Evolutionary conservation across 352 stramenopile species (phyloP).

Genomic region (Phytophthora tubulina): DNA sequence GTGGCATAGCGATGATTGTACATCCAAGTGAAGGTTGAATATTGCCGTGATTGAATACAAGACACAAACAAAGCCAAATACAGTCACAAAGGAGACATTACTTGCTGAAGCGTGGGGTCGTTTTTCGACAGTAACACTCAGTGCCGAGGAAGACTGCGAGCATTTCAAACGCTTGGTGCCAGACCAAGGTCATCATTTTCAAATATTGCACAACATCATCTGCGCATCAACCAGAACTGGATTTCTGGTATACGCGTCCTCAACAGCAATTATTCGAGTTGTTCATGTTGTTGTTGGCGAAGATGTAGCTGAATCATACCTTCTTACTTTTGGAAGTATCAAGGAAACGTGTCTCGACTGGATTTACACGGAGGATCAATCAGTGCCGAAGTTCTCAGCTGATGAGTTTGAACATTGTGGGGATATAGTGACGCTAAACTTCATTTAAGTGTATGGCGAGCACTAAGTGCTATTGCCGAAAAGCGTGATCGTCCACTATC

Average conservation of each 20-base stretch:
- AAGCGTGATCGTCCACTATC: background rate
- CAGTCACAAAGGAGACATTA: background rate
- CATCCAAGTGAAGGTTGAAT: background rate
- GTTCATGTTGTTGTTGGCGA: background rate
- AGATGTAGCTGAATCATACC: background rate
- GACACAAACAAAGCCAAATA: background rate
- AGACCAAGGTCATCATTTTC: background rate
- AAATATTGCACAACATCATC: constrained; percentile 1
- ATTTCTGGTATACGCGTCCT: background rate
- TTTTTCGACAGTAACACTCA: background rate
- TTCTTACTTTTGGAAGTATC: background rate
- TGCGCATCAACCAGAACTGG: background rate
- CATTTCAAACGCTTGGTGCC: background rate
- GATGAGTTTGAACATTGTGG: background rate
- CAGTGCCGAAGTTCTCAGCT: background rate
- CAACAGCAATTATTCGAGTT: background rate
- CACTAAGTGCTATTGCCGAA: background rate
- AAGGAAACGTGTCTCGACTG: background rate
- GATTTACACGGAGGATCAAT: background rate
- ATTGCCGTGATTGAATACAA: background rate
- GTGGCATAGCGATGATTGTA: background rate
- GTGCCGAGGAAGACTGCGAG: background rate
- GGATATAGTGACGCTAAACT: background rate
- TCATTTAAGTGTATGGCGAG: background rate
- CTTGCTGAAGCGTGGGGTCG: background rate